Evolutionary conservation across 2,329 filamentous ascomycete genomes (phyloP).

Genomic region (Colletotrichum coccodes): DNA sequence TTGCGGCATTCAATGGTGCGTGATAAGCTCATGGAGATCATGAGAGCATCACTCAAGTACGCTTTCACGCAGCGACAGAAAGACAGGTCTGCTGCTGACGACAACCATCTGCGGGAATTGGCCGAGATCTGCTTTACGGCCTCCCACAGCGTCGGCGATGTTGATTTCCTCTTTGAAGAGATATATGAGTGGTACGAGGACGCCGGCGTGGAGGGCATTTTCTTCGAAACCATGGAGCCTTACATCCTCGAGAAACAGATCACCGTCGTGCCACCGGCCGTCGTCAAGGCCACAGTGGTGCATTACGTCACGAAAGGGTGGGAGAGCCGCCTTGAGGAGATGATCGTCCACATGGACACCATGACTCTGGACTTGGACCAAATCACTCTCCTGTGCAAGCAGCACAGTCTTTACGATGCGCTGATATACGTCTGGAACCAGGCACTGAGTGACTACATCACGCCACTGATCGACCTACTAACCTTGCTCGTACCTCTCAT

Average conservation of each 20-base stretch:
- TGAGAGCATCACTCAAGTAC: slow-evolving; percentile 90
- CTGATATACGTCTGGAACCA: slow-evolving; percentile 98
- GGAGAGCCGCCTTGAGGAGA: slow-evolving; percentile 85
- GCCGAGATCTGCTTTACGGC: slow-evolving; percentile 86
- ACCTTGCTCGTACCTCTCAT: slow-evolving; percentile 71
- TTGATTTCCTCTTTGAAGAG: slow-evolving; percentile 89
- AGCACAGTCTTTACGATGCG: slow-evolving; percentile 92
- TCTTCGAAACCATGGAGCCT: slow-evolving; percentile 88
- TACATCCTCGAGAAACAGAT: slow-evolving; percentile 86
- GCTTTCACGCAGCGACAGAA: slow-evolving; percentile 77
- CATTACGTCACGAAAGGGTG: slow-evolving; percentile 82
- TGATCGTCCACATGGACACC: slow-evolving; percentile 93
- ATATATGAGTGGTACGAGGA: slow-evolving; percentile 93
- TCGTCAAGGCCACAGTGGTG: slow-evolving; percentile 86
- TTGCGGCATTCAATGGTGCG: slow-evolving; percentile 84
- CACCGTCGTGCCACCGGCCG: slow-evolving; percentile 78
- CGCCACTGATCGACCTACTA: slow-evolving; percentile 86
- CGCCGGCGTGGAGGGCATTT: slow-evolving; percentile 75
- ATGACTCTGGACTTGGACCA: slow-evolving; percentile 93
- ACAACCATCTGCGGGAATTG: slow-evolving; percentile 77
- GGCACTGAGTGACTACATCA: slow-evolving; percentile 88
- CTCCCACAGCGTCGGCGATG: slow-evolving; percentile 80
- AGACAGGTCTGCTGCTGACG: slow-evolving; percentile 55
- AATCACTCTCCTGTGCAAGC: slow-evolving; percentile 88
- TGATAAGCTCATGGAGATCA: slow-evolving; percentile 92